phyloP scores from a whole-genome alignment of 768 basidiomycete genomes.

The Lentinula lateritia region DNA sequence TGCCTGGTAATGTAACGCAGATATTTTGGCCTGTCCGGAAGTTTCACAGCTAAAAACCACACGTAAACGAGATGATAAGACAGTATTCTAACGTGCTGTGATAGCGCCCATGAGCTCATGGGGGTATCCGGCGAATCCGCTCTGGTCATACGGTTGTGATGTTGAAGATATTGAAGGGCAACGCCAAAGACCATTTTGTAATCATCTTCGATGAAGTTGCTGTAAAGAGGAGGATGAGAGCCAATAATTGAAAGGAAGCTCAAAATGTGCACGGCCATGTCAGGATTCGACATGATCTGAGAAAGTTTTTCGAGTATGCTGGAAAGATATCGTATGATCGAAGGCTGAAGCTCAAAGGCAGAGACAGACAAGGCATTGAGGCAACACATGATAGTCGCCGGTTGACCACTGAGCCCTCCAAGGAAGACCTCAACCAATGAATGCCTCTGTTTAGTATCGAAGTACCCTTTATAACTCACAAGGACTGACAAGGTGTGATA shows the following conservation, averaged over 20 bases:
- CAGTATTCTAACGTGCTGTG: constrained; percentile 86
- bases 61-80: constrained; percentile 89
- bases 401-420: constrained; percentile 61
- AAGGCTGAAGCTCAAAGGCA: constrained; percentile 80
- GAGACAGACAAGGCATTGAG: constrained; percentile 84
- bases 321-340: constrained; percentile 70
- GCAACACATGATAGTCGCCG: constrained; percentile 80
- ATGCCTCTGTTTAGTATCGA: constrained; percentile 62
- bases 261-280: constrained; percentile 94
- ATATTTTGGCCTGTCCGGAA: constrained; percentile 75
- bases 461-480: constrained; percentile 79
- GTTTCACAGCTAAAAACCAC: constrained; percentile 89
- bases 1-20: constrained; percentile 84
- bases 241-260: constrained; percentile 87
- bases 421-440: constrained; percentile 70
- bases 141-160: constrained; percentile 67
- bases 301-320: constrained; percentile 82
- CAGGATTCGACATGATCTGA: constrained; percentile 91
- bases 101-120: constrained; percentile 76
- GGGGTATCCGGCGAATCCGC: constrained; percentile 24
- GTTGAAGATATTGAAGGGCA: constrained; percentile 87
- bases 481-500: constrained; percentile 86
- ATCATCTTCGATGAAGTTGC: constrained; percentile 86
- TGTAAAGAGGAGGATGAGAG: constrained; percentile 71
- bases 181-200: constrained; percentile 94